A percentile compares a stretch with the other conserved stretches of the same genome.
Evolutionary conservation across 768 basidiomycete genomes (phyloP).

Genomic region (Royoungia palumana): DNA sequence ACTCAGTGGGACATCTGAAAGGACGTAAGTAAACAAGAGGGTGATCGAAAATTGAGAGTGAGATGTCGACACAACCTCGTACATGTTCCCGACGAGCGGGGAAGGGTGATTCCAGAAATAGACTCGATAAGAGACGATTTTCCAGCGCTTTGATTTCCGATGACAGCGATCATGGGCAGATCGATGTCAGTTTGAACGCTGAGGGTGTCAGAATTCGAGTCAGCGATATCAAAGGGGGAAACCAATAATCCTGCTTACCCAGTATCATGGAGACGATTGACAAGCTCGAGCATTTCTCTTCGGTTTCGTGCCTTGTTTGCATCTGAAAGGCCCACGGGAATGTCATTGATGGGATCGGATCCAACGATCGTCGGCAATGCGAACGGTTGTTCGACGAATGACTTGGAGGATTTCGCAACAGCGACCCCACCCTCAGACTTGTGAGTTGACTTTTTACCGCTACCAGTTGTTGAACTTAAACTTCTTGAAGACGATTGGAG

Average conservation of each 20-base stretch:
- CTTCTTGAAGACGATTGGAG: no score
- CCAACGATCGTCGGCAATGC: no score
- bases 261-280: conserved; percentile 61
- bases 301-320: conserved; percentile 53
- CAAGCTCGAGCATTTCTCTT: conserved; percentile 49
- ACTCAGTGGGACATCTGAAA: conserved; percentile 55
- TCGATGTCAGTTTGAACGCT: conserved; percentile 28
- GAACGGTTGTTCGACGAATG: no score
- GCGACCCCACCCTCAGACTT: no score
- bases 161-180: conserved; percentile 66
- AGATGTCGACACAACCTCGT: conserved; percentile 46
- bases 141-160: conserved; percentile 68
- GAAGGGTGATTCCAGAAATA: conserved; percentile 67
- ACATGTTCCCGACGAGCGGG: conserved; percentile 68
- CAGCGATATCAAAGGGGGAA: no score
- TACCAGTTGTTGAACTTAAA: no score
- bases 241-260: conserved; percentile 35
- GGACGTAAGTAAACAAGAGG: background rate
- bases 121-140: conserved; percentile 75
- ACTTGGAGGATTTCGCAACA: no score
- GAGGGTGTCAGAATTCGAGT: no score
- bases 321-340: conserved; percentile 50
- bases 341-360: background rate
- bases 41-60: background rate
- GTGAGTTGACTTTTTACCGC: no score